phyloP scores from a whole-genome alignment of 495 filamentous ascomycete genomes.

The Podospora fimiseda region DNA sequence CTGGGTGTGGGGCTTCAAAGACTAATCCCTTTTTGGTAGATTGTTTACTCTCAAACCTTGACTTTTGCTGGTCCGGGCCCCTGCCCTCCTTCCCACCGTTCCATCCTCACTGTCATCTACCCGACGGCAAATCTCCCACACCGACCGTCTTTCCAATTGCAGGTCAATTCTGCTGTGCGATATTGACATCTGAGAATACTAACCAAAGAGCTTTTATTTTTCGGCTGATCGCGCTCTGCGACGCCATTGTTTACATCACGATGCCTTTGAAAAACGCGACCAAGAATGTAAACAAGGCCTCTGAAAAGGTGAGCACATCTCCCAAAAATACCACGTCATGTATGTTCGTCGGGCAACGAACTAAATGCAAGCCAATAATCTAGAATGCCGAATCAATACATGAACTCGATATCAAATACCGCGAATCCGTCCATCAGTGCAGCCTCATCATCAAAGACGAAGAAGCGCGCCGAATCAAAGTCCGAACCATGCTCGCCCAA shows the following conservation, averaged over 20 bases:
- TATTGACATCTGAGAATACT: not conserved
- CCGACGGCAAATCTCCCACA: not conserved
- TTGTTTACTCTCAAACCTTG: constrained; percentile 27
- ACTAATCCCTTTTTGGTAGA: constrained; percentile 25
- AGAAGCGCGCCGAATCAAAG: constrained; percentile 53
- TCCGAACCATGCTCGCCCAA: constrained; percentile 60
- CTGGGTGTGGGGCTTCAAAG: not conserved
- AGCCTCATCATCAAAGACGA: constrained; percentile 62
- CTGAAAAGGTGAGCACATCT: constrained; percentile 30
- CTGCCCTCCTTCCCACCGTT: not conserved
- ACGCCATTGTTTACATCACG: constrained; percentile 8
- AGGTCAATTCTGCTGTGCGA: not conserved
- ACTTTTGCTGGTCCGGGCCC: constrained; percentile 8
- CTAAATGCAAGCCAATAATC: constrained; percentile 7
- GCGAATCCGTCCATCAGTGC: constrained; percentile 49
- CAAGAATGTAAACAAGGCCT: constrained; percentile 36
- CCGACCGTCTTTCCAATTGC: not conserved
- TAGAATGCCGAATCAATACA: constrained; percentile 35
- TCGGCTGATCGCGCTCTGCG: not conserved
- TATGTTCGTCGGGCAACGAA: not conserved
- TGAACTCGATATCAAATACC: constrained; percentile 60
- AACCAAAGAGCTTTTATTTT: not conserved
- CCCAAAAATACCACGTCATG: not conserved
- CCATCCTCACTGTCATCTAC: constrained; percentile 4
- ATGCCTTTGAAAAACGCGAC: constrained; percentile 30